Percentiles rank a stretch among this genome's conserved stretches.
Evolutionary conservation across 371 early-diverging fungal species (phyloP).

Genomic region (Coemansia sp.): DNA sequence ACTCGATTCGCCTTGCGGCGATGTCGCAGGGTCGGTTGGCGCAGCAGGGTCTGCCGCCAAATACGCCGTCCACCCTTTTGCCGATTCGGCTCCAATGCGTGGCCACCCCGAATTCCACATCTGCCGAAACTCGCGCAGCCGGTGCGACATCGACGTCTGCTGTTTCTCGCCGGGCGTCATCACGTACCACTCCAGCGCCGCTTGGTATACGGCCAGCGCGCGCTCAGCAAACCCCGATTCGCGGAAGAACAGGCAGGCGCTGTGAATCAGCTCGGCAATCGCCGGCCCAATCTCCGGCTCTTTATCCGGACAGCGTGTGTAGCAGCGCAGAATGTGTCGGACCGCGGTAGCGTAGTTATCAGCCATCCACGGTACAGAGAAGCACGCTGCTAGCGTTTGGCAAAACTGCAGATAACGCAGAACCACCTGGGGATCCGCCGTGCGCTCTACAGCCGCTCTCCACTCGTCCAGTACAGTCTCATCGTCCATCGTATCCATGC

Average conservation of each 20-base stretch:
- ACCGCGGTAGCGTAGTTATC: conserved; percentile 11
- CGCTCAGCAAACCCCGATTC: conserved; percentile 30
- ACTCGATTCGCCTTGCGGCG: background rate
- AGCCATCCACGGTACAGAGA: conserved; percentile 15
- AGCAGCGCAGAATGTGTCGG: conserved; percentile 8
- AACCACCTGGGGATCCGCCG: conserved; percentile 8
- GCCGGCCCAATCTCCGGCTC: background rate
- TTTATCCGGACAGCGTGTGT: background rate
- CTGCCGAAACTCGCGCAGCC: conserved; percentile 12
- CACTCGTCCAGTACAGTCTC: conserved; percentile 18
- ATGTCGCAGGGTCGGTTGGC: background rate
- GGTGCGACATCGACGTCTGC: conserved; percentile 11
- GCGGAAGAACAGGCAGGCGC: conserved; percentile 23
- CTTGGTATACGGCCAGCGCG: conserved; percentile 29
- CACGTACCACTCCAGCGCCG: conserved; percentile 33
- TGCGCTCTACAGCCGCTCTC: background rate
- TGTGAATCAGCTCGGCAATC: conserved; percentile 17
- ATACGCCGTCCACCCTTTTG: background rate
- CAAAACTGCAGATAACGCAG: conserved; percentile 12
- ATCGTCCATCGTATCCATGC: conserved; percentile 14
- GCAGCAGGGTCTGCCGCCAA: background rate
- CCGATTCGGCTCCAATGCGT: conserved; percentile 15
- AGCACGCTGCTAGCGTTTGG: conserved; percentile 13
- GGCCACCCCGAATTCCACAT: conserved; percentile 35
- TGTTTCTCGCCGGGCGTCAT: conserved; percentile 5